Evolutionary conservation across 2,329 filamentous ascomycete species (phyloP).

Genomic region (Aspergillus calidoustus): DNA sequence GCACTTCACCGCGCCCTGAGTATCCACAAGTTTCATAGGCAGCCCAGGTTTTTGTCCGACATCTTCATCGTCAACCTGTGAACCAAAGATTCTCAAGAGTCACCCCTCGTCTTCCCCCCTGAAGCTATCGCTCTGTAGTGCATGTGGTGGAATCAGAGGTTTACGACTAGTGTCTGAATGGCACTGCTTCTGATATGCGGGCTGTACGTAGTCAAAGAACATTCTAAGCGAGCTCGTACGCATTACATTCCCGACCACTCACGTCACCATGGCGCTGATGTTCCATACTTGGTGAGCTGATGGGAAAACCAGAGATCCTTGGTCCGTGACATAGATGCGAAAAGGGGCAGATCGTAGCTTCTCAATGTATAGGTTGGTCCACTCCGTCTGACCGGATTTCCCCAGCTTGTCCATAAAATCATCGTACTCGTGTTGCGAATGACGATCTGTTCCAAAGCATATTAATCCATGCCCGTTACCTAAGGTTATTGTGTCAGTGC

Average conservation of each 20-base stretch:
- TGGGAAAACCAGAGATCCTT: constrained; percentile 41
- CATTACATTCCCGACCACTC: constrained; percentile 44
- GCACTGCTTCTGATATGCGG: constrained; percentile 40
- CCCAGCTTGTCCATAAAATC: constrained; percentile 38
- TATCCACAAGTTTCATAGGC: constrained; percentile 32
- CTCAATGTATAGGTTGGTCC: constrained; percentile 35
- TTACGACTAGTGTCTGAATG: constrained; percentile 36
- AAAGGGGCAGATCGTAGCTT: constrained; percentile 40
- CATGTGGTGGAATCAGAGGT: constrained; percentile 36
- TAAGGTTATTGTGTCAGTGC: constrained; percentile 9
- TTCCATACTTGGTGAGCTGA: constrained; percentile 46
- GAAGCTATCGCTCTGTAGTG: constrained; percentile 21
- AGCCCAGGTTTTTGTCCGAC: constrained; percentile 29
- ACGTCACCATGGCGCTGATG: constrained; percentile 38
- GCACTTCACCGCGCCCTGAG: constrained; percentile 40
- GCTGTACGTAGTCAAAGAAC: constrained; percentile 41
- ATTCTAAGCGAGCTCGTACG: constrained; percentile 39
- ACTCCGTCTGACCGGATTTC: constrained; percentile 41
- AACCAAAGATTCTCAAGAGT: constrained; percentile 35
- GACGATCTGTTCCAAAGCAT: constrained; percentile 42
- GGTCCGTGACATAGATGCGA: constrained; percentile 41
- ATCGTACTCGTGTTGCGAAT: constrained; percentile 40
- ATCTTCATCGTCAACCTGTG: constrained; percentile 39
- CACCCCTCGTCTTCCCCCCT: constrained; percentile 29
- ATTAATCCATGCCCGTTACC: constrained; percentile 30